A percentile compares a stretch with the other conserved stretches of the same genome.
phyloP scores from a whole-genome alignment of 1,284 basidiomycete genomes.

The Microbotryum saponariae region DNA sequence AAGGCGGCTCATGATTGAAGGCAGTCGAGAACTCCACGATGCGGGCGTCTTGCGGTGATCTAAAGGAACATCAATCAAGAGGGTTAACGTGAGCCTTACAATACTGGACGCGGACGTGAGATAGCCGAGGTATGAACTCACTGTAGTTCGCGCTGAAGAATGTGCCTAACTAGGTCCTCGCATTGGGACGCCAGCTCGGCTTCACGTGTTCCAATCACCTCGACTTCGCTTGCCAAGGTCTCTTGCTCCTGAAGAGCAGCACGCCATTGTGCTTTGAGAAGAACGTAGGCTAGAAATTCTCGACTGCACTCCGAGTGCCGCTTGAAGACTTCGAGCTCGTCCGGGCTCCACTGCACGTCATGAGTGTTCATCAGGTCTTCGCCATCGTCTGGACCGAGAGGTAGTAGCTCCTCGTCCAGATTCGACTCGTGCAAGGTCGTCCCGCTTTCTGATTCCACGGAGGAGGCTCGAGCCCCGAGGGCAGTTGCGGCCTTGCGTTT shows the following conservation, averaged over 20 bases:
- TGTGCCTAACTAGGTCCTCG: slow-evolving; percentile 51
- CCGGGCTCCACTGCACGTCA: slow-evolving; percentile 48
- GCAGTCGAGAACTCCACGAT: slow-evolving; percentile 13
- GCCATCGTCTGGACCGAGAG: slow-evolving; percentile 6
- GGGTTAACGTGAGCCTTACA: background rate
- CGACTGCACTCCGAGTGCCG: slow-evolving; percentile 17
- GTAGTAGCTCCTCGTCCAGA: slow-evolving; percentile 1
- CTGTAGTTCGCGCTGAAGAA: slow-evolving; percentile 40
- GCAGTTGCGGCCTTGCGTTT: slow-evolving; percentile 15
- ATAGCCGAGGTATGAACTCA: slow-evolving; percentile 2
- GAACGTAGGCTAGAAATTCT: slow-evolving; percentile 50
- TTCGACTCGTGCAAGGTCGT: slow-evolving; percentile 5
- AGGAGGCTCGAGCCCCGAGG: slow-evolving; percentile 2
- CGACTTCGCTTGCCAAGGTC: slow-evolving; percentile 55
- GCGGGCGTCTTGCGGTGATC: background rate
- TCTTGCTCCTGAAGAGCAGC: slow-evolving; percentile 58
- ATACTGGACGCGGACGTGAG: background rate
- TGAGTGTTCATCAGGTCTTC: slow-evolving; percentile 49
- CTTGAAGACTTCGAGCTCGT: slow-evolving; percentile 33
- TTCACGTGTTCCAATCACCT: slow-evolving; percentile 51
- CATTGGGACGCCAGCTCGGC: slow-evolving; percentile 50
- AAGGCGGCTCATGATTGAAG: slow-evolving; percentile 11
- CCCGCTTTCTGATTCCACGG: slow-evolving; percentile 14
- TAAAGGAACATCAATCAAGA: background rate
- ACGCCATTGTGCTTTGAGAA: slow-evolving; percentile 64